Base-by-base conservation (phyloP, 148 eudicot genomes). In the Persicaria tinctoria region DNA sequence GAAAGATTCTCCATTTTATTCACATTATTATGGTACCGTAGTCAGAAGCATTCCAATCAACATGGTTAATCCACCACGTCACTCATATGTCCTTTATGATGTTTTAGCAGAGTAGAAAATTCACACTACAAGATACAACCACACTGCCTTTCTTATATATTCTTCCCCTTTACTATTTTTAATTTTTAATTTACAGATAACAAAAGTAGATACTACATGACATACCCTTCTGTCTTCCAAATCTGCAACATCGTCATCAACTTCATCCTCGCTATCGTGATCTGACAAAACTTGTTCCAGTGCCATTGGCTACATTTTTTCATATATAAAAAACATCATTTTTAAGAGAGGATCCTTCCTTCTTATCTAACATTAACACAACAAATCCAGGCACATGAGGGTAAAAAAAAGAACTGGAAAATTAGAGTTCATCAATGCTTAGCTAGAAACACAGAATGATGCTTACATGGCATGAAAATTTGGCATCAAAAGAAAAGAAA, bases 221-320 rank as follows among this genome's bases (percentile, higher is more conserved):
- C 89, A 77, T 85, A 95, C 98, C 91, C 97, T 89, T 83, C 92
- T 84, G 82, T 95, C 97, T 84, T 95, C 97, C 74, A 95, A 78
- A 86, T 95, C 97, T n/a, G 90, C 97, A 62, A 95, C 96, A 84
- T 95, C 98, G 78, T 95, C 96, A 80, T 95, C 98, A 79, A 92
- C 98, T 88, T 95, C 98, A 85, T 95, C 98, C 85, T 95, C 98
- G 73, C 98, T 95, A 77, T 95, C 98, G 47, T 87, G 87, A 73
- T 95, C 98, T 5, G 98, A 90, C 75, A 95, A 76, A 50, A 92
- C 90, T 86, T 95, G 93, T 82, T 90, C 93, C 88, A 85, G 73
- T 50, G 84, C 86, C 98, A 95, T 95, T 54, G 92, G 94, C 98
- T 95, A 60, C 78, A 84, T 32, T 32, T 32, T 32, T 32, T 32